These are phyloP conservation scores for Euphorbia pulcherrima DNA, from an alignment of 345 rosid genomes.

Conservation along the genomic window DNA sequence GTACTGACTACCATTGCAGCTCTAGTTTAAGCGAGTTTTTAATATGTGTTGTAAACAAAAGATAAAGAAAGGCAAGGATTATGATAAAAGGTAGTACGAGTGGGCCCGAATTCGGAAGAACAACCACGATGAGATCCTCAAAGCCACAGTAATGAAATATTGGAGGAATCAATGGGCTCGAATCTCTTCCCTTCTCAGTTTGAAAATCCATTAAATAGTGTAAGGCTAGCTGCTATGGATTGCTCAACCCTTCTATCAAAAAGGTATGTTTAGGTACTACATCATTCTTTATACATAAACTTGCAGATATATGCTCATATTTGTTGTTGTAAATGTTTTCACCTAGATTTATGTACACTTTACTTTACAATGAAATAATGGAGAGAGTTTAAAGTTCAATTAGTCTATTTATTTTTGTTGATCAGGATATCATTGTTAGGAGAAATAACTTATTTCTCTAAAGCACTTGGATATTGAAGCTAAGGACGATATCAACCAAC, in stretches of 20 bases:
- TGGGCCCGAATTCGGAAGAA: slow-evolving; percentile 99
- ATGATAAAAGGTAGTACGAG: slow-evolving; percentile 99
- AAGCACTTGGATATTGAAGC: too few species aligned
- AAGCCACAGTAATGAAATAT: slow-evolving; percentile 98
- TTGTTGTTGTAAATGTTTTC: neutral
- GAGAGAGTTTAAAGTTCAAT: too few species aligned
- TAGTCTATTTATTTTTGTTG: neutral
- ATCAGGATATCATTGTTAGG: neutral
- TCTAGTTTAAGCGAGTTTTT: neutral
- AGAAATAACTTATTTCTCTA: too few species aligned
- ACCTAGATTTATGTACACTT: neutral
- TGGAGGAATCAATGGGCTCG: slow-evolving; percentile 99
- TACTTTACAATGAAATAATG: neutral
- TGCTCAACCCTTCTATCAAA: slow-evolving; percentile 99
- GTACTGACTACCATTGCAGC: neutral
- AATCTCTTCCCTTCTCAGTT: slow-evolving; percentile 89
- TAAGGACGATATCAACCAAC: too few species aligned
- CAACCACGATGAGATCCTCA: slow-evolving; percentile 99
- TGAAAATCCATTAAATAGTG: slow-evolving; percentile 99
- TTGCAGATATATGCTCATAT: neutral
- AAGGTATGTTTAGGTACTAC: slow-evolving; percentile 39
- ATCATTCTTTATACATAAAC: neutral
- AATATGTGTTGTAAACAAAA: neutral
- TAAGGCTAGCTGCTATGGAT: slow-evolving; percentile 99
- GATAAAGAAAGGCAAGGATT: slow-evolving; percentile 77